These are phyloP conservation scores for Solanum etuberosum DNA, from an alignment of 257 asterid genomes.

Conservation along the genomic window DNA sequence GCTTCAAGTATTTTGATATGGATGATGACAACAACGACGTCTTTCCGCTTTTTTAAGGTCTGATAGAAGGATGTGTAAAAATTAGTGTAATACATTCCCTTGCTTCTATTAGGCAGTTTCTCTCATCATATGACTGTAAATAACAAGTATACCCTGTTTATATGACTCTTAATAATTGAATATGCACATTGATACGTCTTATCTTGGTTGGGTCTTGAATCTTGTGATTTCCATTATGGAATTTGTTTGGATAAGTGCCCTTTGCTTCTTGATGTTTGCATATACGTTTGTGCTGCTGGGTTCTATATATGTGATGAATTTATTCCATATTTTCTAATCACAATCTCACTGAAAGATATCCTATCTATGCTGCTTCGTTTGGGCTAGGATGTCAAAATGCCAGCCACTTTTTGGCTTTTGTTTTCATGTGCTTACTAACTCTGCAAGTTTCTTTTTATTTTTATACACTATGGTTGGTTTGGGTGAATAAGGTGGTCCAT, in stretches of 20 bases:
- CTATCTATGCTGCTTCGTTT: neutral
- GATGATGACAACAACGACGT: slow-evolving; percentile 31
- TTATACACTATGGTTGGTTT: neutral
- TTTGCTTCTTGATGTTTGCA: neutral
- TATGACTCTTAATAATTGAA: neutral
- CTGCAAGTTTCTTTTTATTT: neutral
- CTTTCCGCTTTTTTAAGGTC: slow-evolving; percentile 49
- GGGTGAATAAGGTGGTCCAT: neutral
- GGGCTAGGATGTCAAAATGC: neutral
- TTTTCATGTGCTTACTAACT: neutral
- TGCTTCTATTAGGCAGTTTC: neutral
- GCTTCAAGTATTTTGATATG: slow-evolving; percentile 50
- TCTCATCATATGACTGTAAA: neutral
- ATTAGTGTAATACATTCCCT: slow-evolving; percentile 29
- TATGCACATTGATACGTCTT: neutral
- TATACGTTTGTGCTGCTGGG: neutral
- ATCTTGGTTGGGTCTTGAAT: neutral
- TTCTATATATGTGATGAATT: neutral
- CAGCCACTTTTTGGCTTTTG: neutral
- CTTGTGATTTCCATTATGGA: neutral
- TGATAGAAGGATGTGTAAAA: neutral
- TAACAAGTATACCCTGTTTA: neutral
- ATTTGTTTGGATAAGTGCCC: neutral
- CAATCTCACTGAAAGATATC: neutral
- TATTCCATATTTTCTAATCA: neutral